Evolutionary conservation across 2,329 filamentous ascomycete species (phyloP), one percentile per base, ranked within the genome.

Genomic region (Dendrostoma leiphaemia): DNA sequence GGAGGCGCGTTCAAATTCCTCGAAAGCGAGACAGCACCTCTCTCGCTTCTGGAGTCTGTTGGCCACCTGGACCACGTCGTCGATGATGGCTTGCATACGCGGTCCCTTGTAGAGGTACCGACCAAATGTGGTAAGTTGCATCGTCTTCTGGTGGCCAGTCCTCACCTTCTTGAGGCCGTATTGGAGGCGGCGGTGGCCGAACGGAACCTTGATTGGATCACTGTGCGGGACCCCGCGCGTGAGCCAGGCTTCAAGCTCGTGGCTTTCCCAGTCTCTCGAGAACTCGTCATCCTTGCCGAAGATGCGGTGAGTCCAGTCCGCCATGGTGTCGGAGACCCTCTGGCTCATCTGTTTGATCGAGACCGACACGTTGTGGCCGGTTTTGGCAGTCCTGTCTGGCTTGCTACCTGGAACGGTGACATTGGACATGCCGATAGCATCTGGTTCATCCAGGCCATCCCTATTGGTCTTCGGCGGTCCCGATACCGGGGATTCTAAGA

Each of bases 231-330:
- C 5, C 3, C 26, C 26, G 28, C 29, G 23, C 28, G 44, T 17
- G 19, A 56, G 49, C 48, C 46, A 51, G 29, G 53, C 53, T 35
- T 53, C 51, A 31, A 56, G 51, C 23, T 46, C 44, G 24, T 56
- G 17, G 49, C 49, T 56, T 31, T 48, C 49, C 44, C 53, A 53
- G 44, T 56, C 54, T 6, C 41, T 40, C 17, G 41, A 28, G 45
- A 56, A 56, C 21, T 46, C 29, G 28, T 53, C 50, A 3, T 53
- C 50, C 15, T 15, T 29, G 2, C 54, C 54, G 21, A 56, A 56
- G 1, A 53, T 26, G 17, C 40, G 28, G 17, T 53, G 45, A 6
- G 47, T 49, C 50, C 40, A 53, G 5, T 56, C 49, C 17, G 29
- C 26, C n/a, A 49, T 48, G 26, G 6, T 23, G 5, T 29, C n/a